These are phyloP conservation scores for Monilinia fructicola DNA, from an alignment of 2,329 filamentous ascomycete species.

Conservation along the genomic window DNA sequence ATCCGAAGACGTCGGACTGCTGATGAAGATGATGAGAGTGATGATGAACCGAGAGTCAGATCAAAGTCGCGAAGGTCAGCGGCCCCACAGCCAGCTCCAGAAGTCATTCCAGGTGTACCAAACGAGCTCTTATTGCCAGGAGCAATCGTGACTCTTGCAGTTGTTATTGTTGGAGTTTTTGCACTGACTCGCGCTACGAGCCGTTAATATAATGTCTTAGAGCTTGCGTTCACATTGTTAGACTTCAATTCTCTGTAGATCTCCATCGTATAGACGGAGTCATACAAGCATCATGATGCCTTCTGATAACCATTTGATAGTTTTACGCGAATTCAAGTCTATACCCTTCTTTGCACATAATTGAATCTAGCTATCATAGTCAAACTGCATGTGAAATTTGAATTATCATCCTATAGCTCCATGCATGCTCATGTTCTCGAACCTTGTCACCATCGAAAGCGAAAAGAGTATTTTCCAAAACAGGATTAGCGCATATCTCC, in stretches of 20 bases:
- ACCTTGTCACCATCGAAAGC: background rate
- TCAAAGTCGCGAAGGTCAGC: constrained; percentile 40
- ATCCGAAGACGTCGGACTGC: constrained; percentile 52
- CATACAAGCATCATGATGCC: constrained; percentile 21
- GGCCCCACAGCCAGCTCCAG: constrained; percentile 48
- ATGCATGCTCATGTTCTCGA: background rate
- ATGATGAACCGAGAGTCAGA: constrained; percentile 48
- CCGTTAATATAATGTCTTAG: constrained; percentile 41
- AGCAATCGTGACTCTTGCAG: constrained; percentile 90
- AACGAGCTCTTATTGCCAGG: constrained; percentile 93
- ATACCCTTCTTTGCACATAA: constrained; percentile 19
- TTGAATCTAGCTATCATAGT: background rate
- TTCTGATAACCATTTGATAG: constrained; percentile 22
- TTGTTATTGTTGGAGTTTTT: constrained; percentile 92
- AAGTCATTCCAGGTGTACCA: constrained; percentile 85
- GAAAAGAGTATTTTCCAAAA: constrained; percentile 9
- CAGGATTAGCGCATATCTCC: constrained; percentile 24
- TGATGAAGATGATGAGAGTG: constrained; percentile 48
- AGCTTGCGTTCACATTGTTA: constrained; percentile 24
- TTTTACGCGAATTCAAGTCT: constrained; percentile 24
- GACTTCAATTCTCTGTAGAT: constrained; percentile 26
- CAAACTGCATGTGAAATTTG: background rate
- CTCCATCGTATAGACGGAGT: constrained; percentile 14
- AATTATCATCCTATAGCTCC: background rate
- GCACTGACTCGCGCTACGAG: constrained; percentile 69